Evolutionary conservation across 148 eudicot genomes (phyloP).

Genomic region (Persicaria tinctoria): DNA sequence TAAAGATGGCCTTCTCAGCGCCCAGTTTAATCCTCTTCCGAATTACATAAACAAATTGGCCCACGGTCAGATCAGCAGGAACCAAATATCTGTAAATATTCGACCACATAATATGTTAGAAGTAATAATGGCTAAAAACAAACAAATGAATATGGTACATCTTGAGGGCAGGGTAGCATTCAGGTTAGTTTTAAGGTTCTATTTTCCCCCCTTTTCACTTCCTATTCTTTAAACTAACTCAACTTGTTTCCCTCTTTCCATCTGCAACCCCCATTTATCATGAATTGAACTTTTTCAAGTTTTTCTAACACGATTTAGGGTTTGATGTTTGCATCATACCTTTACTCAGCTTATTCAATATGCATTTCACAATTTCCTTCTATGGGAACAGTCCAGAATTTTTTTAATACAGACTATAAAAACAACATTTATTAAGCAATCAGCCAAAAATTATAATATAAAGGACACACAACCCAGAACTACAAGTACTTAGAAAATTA

Average conservation of each 20-base stretch:
- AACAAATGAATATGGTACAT: neutral
- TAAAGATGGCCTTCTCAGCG: constrained; percentile 38
- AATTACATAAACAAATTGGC: constrained; percentile 36
- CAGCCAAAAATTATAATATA: no score
- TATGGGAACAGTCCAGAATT: no score
- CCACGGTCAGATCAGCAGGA: constrained; percentile 38
- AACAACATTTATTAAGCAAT: no score
- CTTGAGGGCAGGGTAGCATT: neutral
- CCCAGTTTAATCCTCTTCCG: constrained; percentile 38
- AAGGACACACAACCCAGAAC: neutral
- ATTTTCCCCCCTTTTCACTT: neutral
- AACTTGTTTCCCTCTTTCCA: no score
- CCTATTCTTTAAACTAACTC: no score
- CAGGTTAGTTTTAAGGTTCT: neutral
- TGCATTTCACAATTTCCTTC: no score
- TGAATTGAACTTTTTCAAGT: no score
- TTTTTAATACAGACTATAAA: no score
- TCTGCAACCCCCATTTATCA: no score
- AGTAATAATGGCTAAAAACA: neutral
- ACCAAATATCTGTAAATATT: constrained; percentile 29
- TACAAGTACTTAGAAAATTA: neutral
- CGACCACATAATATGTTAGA: neutral
- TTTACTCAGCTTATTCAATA: no score
- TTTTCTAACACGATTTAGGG: no score
- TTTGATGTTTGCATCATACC: no score